Evolutionary conservation across 257 asterid genomes (phyloP).

Genomic region (Nyctanthes arbortristis): DNA sequence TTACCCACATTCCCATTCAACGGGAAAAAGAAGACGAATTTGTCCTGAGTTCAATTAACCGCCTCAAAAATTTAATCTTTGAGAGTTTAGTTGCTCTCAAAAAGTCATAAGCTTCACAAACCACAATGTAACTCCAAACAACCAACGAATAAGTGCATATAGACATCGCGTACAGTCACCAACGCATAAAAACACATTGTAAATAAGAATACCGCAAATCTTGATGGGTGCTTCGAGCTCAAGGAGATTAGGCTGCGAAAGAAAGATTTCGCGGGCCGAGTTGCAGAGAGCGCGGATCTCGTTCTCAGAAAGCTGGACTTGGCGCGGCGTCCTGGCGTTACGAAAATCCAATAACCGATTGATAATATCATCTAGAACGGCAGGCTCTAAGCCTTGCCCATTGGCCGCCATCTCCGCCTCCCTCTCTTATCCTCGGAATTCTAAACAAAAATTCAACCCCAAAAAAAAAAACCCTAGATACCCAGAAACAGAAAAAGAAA

Average conservation of each 20-base stretch:
- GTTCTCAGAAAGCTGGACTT: slow-evolving; percentile 85
- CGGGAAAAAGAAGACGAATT: background rate
- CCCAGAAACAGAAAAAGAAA: slow-evolving; percentile 1
- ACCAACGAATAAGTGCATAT: background rate
- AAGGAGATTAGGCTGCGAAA: slow-evolving; percentile 87
- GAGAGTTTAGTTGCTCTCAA: too few species aligned
- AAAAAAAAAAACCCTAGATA: slow-evolving; percentile 36
- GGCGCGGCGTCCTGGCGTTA: slow-evolving; percentile 73
- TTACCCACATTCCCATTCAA: background rate
- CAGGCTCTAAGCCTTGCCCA: slow-evolving; percentile 78
- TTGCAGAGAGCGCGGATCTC: slow-evolving; percentile 89
- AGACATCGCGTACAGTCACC: background rate
- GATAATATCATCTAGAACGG: slow-evolving; percentile 77
- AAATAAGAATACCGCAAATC: slow-evolving; percentile 72
- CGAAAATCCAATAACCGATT: slow-evolving; percentile 79
- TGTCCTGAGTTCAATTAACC: background rate
- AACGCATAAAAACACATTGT: background rate
- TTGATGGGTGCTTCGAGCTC: slow-evolving; percentile 98
- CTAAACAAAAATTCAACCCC: background rate
- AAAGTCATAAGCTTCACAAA: background rate
- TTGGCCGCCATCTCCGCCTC: slow-evolving; percentile 56
- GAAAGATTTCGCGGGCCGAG: slow-evolving; percentile 79
- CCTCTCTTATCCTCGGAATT: slow-evolving; percentile 13
- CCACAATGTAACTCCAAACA: background rate
- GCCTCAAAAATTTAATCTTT: too few species aligned